phyloP scores from a whole-genome alignment of 2,329 filamentous ascomycete genomes.

The Fonsecaea pugnacius region DNA sequence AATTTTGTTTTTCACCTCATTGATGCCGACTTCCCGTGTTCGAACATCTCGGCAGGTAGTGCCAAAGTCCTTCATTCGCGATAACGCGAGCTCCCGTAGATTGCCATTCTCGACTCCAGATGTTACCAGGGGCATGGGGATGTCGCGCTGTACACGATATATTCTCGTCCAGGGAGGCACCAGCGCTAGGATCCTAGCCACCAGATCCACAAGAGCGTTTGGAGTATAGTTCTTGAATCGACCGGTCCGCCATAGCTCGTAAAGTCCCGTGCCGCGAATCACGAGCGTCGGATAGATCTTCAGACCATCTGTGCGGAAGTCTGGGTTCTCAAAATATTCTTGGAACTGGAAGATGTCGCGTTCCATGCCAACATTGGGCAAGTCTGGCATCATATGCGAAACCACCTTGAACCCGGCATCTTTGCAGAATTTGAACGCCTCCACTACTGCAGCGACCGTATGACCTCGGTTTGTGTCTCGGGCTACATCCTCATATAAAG shows the following conservation, averaged over 20 bases:
- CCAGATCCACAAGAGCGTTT: conserved; percentile 92
- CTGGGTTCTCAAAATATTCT: conserved; percentile 97
- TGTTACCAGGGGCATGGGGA: conserved; percentile 99
- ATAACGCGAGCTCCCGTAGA: conserved; percentile 85
- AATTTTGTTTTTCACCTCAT: conserved; percentile 99
- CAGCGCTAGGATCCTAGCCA: conserved; percentile 91
- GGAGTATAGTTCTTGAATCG: conserved; percentile 99
- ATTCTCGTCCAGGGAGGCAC: conserved; percentile 98
- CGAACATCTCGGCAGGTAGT: conserved; percentile 95
- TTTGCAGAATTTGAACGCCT: conserved; percentile 96
- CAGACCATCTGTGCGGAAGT: conserved; percentile 91
- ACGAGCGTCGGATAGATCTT: conserved; percentile 99
- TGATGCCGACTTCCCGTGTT: conserved; percentile 95
- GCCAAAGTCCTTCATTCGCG: conserved; percentile 99
- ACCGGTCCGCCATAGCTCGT: conserved; percentile 96
- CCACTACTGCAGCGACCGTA: conserved; percentile 90
- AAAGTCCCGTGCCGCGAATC: conserved; percentile 92
- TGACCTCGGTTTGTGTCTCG: conserved; percentile 96
- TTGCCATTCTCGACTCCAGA: conserved; percentile 98
- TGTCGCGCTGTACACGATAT: conserved; percentile 97
- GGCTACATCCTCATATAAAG: conserved; percentile 97
- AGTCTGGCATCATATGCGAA: conserved; percentile 99
- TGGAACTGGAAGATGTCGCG: conserved; percentile 94
- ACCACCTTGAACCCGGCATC: conserved; percentile 99
- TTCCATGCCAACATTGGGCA: conserved; percentile 98